These are phyloP conservation scores for Exophiala xenobiotica DNA, from an alignment of 2,329 filamentous ascomycete genomes.

Conservation along the genomic window DNA sequence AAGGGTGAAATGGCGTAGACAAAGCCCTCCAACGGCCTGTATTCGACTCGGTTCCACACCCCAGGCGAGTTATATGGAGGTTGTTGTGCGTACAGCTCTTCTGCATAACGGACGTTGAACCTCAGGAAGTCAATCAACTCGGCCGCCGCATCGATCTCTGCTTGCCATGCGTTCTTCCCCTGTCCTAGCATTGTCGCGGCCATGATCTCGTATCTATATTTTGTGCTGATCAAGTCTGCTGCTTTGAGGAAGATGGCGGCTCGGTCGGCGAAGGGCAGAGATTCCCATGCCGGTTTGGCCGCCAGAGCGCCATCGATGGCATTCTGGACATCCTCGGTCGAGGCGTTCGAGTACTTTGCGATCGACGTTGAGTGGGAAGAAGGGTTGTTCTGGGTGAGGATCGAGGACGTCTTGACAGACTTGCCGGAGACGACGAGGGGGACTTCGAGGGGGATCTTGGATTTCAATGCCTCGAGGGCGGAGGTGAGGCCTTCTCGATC, in stretches of 20 bases:
- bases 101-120: conserved; percentile 91
- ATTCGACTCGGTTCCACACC: conserved; percentile 84
- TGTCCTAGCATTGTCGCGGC: conserved; percentile 93
- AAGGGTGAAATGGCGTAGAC: conserved; percentile 87
- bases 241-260: conserved; percentile 95
- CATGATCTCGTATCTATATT: conserved; percentile 97
- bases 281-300: conserved; percentile 85
- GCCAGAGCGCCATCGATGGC: conserved; percentile 82
- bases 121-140: conserved; percentile 90
- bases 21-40: conserved; percentile 83
- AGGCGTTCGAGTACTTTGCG: conserved; percentile 82
- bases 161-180: conserved; percentile 98
- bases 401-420: conserved; percentile 66
- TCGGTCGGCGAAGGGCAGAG: conserved; percentile 82
- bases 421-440: conserved; percentile 83
- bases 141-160: conserved; percentile 94
- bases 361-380: conserved; percentile 73
- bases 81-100: conserved; percentile 86
- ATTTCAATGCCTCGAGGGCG: conserved; percentile 69
- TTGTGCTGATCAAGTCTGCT: conserved; percentile 82
- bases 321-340: conserved; percentile 68
- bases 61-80: conserved; percentile 78
- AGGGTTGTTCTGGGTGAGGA: conserved; percentile 75
- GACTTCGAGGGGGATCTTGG: conserved; percentile 69
- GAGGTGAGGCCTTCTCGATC: conserved; percentile 74